Evolutionary conservation across 2,329 filamentous ascomycete genomes (phyloP), one percentile per base, ranked within the genome.

Genomic region (Lasiodiplodia sp.): DNA sequence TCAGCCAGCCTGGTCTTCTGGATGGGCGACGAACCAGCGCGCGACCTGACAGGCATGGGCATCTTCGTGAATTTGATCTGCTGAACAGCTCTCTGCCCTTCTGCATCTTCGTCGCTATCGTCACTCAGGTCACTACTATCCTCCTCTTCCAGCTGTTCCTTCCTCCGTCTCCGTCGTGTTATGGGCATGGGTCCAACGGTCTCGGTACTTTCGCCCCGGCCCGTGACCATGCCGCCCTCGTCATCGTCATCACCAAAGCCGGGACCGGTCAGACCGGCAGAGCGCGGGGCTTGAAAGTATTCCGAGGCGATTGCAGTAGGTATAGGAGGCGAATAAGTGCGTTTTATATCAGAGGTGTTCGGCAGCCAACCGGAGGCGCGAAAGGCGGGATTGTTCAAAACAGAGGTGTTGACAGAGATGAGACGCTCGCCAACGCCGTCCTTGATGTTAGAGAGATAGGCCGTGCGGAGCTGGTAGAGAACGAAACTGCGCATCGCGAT

Each of bases 51-150:
- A 1, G 96, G 95, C 92, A 97, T 95, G 1, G 96, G 95, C 92
- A 97, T 95, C 81, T 98, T 98, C 60, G 92, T 90, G 80, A 99
- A 99, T 76, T 95, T 94, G 78, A 98, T 97, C 78, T 96, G 93
- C 77, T 96, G 93, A 2, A 91, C 91, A 55, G 92, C 91, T 76
- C 69, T 75, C 64, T 80, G 79, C 4, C 70, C 74, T 28, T 93
- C 91, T 1, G 87, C 85, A 65, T 94, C 91, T 28, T 94, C 91
- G 63, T 96, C 92, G 73, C 92, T 95, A 73, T 95, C 92, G 74
- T 96, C 92, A 76, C 90, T 94, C 66, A 95, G 82, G 74, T 95
- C 92, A 75, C 92, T 94, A 79, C 92, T 96, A 75, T 95, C 92
- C 69, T 94, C 92, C 74, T 96, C 92, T 72, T 94, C 91, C 82